Percentiles rank a stretch among this genome's conserved stretches.
These are phyloP conservation scores for Yamadazyma diddensiae DNA, from an alignment of 1,139 yeast genomes.

Conservation along the genomic window DNA sequence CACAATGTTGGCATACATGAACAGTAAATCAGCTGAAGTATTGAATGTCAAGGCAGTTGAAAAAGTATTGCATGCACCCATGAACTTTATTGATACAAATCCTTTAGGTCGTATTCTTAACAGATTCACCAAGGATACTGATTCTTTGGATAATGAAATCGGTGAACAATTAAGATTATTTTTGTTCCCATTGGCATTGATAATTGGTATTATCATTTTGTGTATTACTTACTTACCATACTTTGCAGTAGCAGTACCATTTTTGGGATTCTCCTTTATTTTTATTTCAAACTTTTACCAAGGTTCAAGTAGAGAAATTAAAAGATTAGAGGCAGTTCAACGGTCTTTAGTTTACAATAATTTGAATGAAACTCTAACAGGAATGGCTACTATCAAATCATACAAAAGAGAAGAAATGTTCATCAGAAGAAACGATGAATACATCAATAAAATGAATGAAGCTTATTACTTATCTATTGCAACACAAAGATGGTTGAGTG, in stretches of 20 bases:
- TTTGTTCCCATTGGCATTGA: conserved; percentile 43
- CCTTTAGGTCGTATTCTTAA: conserved; percentile 64
- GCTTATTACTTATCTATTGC: conserved; percentile 68
- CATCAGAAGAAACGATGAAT: conserved; percentile 43
- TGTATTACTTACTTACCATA: conserved; percentile 74
- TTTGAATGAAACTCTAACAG: conserved; percentile 73
- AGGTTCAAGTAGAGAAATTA: conserved; percentile 74
- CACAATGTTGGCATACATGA: conserved; percentile 52
- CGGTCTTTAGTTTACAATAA: conserved; percentile 76
- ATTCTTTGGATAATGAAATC: conserved; percentile 74
- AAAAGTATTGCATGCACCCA: conserved; percentile 44
- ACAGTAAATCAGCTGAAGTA: conserved; percentile 39
- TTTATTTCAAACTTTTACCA: conserved; percentile 51
- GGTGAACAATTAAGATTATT: conserved; percentile 60
- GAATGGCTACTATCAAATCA: conserved; percentile 69
- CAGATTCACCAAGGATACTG: conserved; percentile 79
- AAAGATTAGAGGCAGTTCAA: conserved; percentile 74
- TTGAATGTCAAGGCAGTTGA: conserved; percentile 37
- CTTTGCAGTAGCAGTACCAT: conserved; percentile 24
- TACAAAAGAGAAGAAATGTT: conserved; percentile 54
- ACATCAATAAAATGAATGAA: conserved; percentile 67
- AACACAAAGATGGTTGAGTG: conserved; percentile 77
- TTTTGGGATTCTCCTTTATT: conserved; percentile 23
- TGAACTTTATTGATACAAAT: conserved; percentile 59
- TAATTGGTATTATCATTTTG: conserved; percentile 63